phyloP scores from a whole-genome alignment of 2,329 filamentous ascomycete genomes.

The Alternaria infectoria region DNA sequence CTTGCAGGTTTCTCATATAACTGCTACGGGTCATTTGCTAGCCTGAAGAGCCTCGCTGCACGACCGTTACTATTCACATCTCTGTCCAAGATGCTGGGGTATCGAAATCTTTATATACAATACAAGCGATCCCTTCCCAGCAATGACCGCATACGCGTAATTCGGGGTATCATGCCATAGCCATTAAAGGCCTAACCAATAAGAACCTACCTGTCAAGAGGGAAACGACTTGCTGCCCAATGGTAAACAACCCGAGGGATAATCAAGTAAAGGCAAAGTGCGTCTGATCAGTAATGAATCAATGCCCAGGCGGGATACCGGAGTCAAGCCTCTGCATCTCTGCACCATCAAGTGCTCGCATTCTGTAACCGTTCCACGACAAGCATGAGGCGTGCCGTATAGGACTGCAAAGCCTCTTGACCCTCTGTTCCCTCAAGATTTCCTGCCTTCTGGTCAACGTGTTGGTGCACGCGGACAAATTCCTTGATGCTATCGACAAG shows the following conservation, averaged over 20 bases:
- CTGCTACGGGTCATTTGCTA: conserved; percentile 7
- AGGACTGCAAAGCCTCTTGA: conserved; percentile 54
- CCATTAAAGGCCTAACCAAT: conserved; percentile 7
- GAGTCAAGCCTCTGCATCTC: not conserved
- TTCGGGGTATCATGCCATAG: conserved; percentile 25
- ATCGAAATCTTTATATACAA: not conserved
- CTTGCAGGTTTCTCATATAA: conserved; percentile 6
- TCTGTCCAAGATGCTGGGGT: conserved; percentile 5
- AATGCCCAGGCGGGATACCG: not conserved
- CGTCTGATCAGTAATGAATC: not conserved
- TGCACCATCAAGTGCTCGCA: conserved; percentile 13
- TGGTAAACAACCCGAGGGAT: not conserved
- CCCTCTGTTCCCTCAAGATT: conserved; percentile 56
- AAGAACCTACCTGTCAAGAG: conserved; percentile 7
- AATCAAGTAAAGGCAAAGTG: conserved; percentile 9
- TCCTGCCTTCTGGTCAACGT: conserved; percentile 59
- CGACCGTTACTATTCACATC: not conserved
- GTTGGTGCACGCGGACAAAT: conserved; percentile 66
- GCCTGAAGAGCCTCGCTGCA: conserved; percentile 11
- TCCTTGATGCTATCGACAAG: conserved; percentile 66
- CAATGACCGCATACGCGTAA: conserved; percentile 8
- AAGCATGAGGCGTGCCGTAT: conserved; percentile 61
- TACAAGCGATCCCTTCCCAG: not conserved
- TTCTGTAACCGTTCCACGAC: conserved; percentile 57
- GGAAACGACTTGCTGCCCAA: not conserved